Base-by-base conservation (phyloP, 2,329 filamentous ascomycete species). In the Myrmaecium sp. region DNA sequence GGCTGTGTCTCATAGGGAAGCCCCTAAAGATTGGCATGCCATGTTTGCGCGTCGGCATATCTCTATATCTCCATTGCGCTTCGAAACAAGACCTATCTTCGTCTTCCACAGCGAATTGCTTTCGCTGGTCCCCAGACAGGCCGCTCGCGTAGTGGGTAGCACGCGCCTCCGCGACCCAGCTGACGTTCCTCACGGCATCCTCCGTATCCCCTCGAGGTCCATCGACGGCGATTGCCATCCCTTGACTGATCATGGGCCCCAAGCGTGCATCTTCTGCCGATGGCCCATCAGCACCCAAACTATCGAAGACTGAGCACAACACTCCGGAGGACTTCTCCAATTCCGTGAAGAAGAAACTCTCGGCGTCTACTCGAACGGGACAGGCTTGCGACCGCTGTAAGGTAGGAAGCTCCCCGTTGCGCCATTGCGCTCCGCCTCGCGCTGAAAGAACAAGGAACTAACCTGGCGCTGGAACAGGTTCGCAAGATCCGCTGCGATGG, bases 331-430 rank as follows among this genome's bases (percentile, higher is more conserved):
- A 52, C 37, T 52, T 50, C 33, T 51, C 47, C 6, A 40, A 37
- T 29, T 42, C 39, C 7, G 47, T 51, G 26, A 64, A 60, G 50
- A 65, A 66, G 49, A 61, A 61, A 39, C 51, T 69, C 28, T 52
- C 56, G 27, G 55, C 55, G 30, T 66, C 63, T 28, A 63, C 62
- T 34, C 58, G 69, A 30, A 91, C 81, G 0, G 81, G 81, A 6
- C 81, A 91, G 55, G 81, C 81, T 17, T 91, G 81, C 61, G 81
- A 91, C 53, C 66, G 82, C 30, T 91, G 82, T 64, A 89, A 86
- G 66, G 76, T 80, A 51, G 40, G 62, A 28, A 30, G 30, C 23
- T 21, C 18, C 24, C 21, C n/a, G n/a, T n/a, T 2, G 9, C 9
- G 25, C 20, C 14, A 11, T 21, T 14, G 14, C n/a, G 11, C 13